Conservation (phyloP, 2,329 filamentous ascomycete species). For the Leptodontidium sp. region DNA sequence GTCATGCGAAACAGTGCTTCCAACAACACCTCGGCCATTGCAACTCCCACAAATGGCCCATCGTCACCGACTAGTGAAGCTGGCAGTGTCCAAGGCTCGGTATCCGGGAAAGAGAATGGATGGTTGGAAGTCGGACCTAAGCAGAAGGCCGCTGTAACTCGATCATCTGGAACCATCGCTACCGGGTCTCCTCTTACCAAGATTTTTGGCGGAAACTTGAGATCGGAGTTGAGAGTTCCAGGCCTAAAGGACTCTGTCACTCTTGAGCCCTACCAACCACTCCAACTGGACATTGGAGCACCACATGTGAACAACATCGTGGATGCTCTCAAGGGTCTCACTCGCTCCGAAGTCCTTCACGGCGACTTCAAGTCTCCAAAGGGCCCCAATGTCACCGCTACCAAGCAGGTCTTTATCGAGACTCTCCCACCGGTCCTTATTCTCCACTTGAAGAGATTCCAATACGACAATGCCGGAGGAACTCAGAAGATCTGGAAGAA, state of each 20-base stretch:
- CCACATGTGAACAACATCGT: constrained; percentile 88
- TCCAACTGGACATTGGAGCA: constrained; percentile 93
- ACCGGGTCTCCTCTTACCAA: constrained; percentile 86
- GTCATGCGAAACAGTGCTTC: constrained; percentile 63
- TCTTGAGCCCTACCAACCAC: constrained; percentile 89
- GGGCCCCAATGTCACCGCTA: constrained; percentile 79
- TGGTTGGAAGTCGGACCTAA: constrained; percentile 96
- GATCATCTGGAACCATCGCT: constrained; percentile 80
- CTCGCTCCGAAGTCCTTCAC: constrained; percentile 82
- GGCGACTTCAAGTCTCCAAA: constrained; percentile 84
- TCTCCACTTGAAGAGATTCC: constrained; percentile 95
- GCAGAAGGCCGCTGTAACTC: constrained; percentile 85
- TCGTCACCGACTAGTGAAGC: constrained; percentile 55
- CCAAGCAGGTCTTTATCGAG: constrained; percentile 95
- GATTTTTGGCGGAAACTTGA: constrained; percentile 91
- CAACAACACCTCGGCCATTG: constrained; percentile 52
- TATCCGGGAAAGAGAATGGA: constrained; percentile 63
- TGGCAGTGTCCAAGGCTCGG: constrained; percentile 42
- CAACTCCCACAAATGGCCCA: constrained; percentile 51
- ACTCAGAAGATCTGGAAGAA: constrained; percentile 99
- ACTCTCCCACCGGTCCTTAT: constrained; percentile 90
- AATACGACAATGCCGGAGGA: constrained; percentile 87
- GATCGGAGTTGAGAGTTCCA: constrained; percentile 87
- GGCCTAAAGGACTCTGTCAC: constrained; percentile 92
- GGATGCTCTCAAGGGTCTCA: constrained; percentile 87